A percentile compares a stretch with the other conserved stretches of the same genome.
phyloP scores from a whole-genome alignment of 1,139 yeast species.

The Sugiyamaella xylanicola region DNA sequence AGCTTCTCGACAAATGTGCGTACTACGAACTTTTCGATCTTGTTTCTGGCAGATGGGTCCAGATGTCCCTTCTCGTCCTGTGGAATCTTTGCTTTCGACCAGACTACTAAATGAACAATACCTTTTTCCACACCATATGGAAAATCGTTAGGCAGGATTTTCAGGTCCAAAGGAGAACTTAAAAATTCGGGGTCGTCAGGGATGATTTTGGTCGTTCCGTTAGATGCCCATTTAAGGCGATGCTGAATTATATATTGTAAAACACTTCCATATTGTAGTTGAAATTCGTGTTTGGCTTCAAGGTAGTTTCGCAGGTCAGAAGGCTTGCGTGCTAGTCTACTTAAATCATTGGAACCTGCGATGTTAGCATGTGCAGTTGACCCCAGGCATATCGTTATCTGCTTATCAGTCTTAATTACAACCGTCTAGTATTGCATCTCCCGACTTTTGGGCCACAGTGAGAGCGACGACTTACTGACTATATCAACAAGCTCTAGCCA shows the following conservation, averaged over 20 bases:
- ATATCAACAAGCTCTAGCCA: slow-evolving; percentile 39
- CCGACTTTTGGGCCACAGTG: not conserved
- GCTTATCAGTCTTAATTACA: not conserved
- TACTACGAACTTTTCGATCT: slow-evolving; percentile 38
- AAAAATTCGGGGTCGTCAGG: slow-evolving; percentile 32
- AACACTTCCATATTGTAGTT: slow-evolving; percentile 38
- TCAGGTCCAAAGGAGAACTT: slow-evolving; percentile 38
- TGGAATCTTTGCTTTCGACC: slow-evolving; percentile 45
- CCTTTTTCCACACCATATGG: slow-evolving; percentile 46
- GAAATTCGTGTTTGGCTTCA: slow-evolving; percentile 37
- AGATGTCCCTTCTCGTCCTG: slow-evolving; percentile 36
- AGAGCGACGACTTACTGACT: slow-evolving; percentile 29
- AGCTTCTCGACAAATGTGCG: slow-evolving; percentile 35
- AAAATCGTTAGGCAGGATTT: slow-evolving; percentile 45
- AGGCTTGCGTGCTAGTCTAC: slow-evolving; percentile 40
- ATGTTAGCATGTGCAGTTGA: slow-evolving; percentile 1
- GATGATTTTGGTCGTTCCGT: slow-evolving; percentile 22
- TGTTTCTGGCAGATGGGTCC: slow-evolving; percentile 31
- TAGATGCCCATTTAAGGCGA: slow-evolving; percentile 38
- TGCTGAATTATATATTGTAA: slow-evolving; percentile 39
- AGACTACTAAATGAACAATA: slow-evolving; percentile 46
- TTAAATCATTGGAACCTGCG: slow-evolving; percentile 32
- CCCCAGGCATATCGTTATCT: not conserved
- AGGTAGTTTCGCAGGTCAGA: slow-evolving; percentile 40
- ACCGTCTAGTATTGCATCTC: too few relatives aligned